Percentiles rank a stretch among this genome's conserved stretches.
Conservation (phyloP, 2,329 filamentous ascomycete species). For the Incumbomyces lentus region DNA sequence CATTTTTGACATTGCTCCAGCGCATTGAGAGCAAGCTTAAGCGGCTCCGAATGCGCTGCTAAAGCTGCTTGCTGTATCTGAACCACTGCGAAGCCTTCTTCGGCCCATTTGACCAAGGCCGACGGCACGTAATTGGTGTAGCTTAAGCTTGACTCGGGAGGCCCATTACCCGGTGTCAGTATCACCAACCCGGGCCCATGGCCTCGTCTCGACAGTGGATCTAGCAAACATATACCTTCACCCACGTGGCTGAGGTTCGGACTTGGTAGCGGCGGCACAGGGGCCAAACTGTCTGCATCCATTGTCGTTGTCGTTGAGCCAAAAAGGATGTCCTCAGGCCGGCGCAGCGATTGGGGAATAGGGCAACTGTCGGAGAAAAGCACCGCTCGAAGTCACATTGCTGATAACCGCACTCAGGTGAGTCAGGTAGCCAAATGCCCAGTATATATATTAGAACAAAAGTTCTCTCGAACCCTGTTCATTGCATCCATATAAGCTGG, state of each 20-base stretch:
- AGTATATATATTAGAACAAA: too few species aligned
- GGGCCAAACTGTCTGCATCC: not conserved
- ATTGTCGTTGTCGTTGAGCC: not conserved
- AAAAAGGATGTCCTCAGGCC: too few species aligned
- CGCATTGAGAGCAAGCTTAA: conserved; percentile 20
- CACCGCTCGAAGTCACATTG: too few species aligned
- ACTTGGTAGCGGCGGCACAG: not conserved
- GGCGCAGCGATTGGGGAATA: too few species aligned
- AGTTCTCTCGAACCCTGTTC: too few species aligned
- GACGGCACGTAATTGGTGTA: conserved; percentile 39
- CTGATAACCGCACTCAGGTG: too few species aligned
- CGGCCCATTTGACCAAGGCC: conserved; percentile 57
- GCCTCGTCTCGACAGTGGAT: conserved; percentile 1
- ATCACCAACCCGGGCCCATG: conserved; percentile 3
- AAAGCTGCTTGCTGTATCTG: conserved; percentile 33
- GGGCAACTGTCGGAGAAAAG: too few species aligned
- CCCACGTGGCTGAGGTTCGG: not conserved
- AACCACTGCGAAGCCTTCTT: conserved; percentile 56
- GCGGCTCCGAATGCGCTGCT: conserved; percentile 7
- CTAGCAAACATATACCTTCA: not conserved
- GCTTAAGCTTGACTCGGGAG: conserved; percentile 16
- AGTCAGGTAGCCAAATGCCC: too few species aligned
- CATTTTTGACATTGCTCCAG: conserved; percentile 22
- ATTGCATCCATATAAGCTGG: too few species aligned
- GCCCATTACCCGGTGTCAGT: not conserved